Conservation (phyloP, 73 alveolate genomes). For the Symbiodinium natans region DNA sequence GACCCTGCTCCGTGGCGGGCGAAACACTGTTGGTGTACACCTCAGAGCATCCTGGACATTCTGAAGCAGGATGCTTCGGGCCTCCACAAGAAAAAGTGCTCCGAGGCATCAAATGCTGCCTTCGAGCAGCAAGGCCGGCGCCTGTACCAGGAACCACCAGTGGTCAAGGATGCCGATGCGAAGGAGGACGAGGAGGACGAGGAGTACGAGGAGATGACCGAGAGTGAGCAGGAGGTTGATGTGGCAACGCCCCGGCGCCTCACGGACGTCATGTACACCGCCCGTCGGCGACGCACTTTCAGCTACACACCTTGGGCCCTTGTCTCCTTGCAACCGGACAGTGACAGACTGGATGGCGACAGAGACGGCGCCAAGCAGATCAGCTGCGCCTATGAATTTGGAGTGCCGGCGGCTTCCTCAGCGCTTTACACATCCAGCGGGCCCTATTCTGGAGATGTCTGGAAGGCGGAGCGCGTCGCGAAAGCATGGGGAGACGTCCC, state of each 20-base stretch:
- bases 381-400: constrained; percentile 61
- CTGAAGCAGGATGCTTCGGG: not conserved
- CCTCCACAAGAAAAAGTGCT: not conserved
- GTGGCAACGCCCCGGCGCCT: not conserved
- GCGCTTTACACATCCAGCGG: not conserved
- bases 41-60: not conserved
- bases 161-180: not conserved
- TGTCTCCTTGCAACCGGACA: not conserved
- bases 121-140: not conserved
- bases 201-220: not conserved
- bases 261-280: no score
- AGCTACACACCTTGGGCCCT: not conserved
- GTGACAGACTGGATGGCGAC: not conserved
- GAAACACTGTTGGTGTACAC: constrained; percentile 71
- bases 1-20: not conserved
- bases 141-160: not conserved
- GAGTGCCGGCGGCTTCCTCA: constrained; percentile 58
- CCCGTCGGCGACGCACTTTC: not conserved
- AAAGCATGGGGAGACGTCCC: not conserved
- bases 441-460: constrained; percentile 20
- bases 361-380: not conserved
- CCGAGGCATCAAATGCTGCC: not conserved
- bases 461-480: constrained; percentile 43
- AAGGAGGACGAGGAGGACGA: not conserved
- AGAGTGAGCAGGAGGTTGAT: not conserved